A percentile compares a stretch with the other conserved stretches of the same genome.
Evolutionary conservation across 257 asterid genomes (phyloP).

Genomic region (Schizonepeta tenuifolia): DNA sequence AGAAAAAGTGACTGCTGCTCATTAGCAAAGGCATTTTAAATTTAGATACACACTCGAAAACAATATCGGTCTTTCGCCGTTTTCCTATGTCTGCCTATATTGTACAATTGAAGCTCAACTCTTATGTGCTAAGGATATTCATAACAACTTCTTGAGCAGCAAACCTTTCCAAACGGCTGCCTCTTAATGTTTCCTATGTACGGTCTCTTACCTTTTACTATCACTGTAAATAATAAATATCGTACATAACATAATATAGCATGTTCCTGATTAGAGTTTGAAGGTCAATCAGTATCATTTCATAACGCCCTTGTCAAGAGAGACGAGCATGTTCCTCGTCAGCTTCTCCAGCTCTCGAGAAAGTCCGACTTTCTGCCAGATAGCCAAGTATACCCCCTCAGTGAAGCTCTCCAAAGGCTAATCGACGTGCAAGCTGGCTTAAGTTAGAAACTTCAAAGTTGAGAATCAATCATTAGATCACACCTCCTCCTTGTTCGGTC

Average conservation of each 20-base stretch:
- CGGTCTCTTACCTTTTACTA: constrained; percentile 18
- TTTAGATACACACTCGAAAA: neutral
- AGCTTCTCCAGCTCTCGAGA: constrained; percentile 24
- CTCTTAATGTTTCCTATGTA: neutral
- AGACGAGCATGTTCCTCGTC: constrained; percentile 10
- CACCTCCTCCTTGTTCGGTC: constrained; percentile 26
- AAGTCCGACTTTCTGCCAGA: constrained; percentile 1
- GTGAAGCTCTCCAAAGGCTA: constrained; percentile 11
- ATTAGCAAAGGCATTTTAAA: neutral
- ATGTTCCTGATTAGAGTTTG: constrained; percentile 7
- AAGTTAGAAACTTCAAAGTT: constrained; percentile 30
- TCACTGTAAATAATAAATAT: constrained; percentile 10
- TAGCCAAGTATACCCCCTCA: neutral
- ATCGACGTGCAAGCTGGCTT: constrained; percentile 8
- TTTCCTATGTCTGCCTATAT: neutral
- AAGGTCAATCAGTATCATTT: constrained; percentile 11
- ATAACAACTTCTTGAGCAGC: neutral
- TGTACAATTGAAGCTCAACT: constrained; percentile 5
- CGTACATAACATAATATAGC: constrained; percentile 17
- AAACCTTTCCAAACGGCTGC: neutral
- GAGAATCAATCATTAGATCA: constrained; percentile 2
- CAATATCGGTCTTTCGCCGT: neutral
- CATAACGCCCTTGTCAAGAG: constrained; percentile 7
- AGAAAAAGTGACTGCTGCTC: too few relatives aligned
- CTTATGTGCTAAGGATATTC: too few relatives aligned